Evolutionary conservation across 495 filamentous ascomycete species (phyloP), one percentile per base, ranked within the genome.

Genomic region (Xylaria acuta): DNA sequence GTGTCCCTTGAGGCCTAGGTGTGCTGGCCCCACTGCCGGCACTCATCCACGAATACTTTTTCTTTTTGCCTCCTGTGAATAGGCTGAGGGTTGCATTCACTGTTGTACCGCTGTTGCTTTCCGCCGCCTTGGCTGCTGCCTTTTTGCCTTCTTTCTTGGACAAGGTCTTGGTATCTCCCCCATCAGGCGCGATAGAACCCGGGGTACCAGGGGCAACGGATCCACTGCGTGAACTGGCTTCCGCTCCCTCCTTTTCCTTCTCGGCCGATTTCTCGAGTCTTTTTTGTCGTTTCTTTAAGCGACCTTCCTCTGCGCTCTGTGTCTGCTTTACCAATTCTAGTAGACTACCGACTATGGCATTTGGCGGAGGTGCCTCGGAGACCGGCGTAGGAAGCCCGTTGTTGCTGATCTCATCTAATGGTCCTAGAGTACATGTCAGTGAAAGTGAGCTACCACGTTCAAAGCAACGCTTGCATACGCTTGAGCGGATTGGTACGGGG

Each of bases 1-100:
- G 64, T 69, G 76, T 66, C 41, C 63, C 53, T 75, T 79, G 64
- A 47, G 72, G 73, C 40, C 79, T 80, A 8, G 87, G 86, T 5
- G 86, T 86, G 69, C 80, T 83, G 20, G 85, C 76, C 16, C 83
- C 86, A 63, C 84, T 86, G 16, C 80, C 82, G 16, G 75, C 43
- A 25, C 77, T 88, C 88, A 90, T 88, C 89, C 89, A 90, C 20
- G 84, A 83, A 63, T 90, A 90, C 64, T 87, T 88, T 74, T 87
- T 86, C 66, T 84, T 87, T 65, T 86, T 85, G 20, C 87, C 84
- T 58, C 83, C 84, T 38, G 85, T 81, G 74, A 90, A 86, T 64
- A 86, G 81, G 72, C 81, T 84, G 36, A 88, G 82, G 0, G 89
- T 90, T 18, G 79, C 75, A 67, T 90, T 91, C 1, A 88, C 88